These are phyloP conservation scores for Cicer pinnatifidum DNA, from an alignment of 306 rosid genomes.

Conservation along the genomic window DNA sequence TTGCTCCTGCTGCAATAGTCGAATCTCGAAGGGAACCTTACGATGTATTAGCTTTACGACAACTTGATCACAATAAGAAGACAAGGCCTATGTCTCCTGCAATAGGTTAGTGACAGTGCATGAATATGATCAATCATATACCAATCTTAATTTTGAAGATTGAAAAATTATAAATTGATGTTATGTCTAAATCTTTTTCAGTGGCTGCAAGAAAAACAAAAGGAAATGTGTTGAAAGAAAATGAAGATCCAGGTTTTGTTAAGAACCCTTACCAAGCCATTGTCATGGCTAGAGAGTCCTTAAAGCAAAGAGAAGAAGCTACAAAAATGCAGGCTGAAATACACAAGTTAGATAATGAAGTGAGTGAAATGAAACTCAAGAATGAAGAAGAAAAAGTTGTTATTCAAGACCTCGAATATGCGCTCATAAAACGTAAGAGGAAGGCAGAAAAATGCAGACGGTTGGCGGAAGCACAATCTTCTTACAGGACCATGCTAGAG, in stretches of 20 bases:
- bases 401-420: constrained; percentile 79
- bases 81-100: constrained; percentile 65
- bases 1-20: constrained; percentile 92
- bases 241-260: constrained; percentile 68
- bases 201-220: constrained; percentile 62
- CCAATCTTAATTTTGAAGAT: constrained; percentile 21
- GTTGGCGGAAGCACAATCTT: constrained; percentile 89
- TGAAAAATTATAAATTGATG: constrained; percentile 8
- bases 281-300: constrained; percentile 86
- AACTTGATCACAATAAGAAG: constrained; percentile 73
- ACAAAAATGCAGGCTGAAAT: constrained; percentile 72
- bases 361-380: constrained; percentile 64
- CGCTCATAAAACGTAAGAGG: constrained; percentile 70
- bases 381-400: constrained; percentile 80
- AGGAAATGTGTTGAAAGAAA: constrained; percentile 63
- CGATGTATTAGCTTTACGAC: constrained; percentile 69
- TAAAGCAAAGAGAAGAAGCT: constrained; percentile 82
- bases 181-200: constrained; percentile 31
- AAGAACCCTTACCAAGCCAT: constrained; percentile 80
- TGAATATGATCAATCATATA: constrained; percentile 2
- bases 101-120: constrained; percentile 59
- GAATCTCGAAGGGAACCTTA: constrained; percentile 67
- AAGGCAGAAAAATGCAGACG: constrained; percentile 88
- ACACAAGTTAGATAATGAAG: constrained; percentile 73
- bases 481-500: constrained; percentile 81